Evolutionary conservation across 306 rosid species (phyloP).

Genomic region (Quercus engelmannii): DNA sequence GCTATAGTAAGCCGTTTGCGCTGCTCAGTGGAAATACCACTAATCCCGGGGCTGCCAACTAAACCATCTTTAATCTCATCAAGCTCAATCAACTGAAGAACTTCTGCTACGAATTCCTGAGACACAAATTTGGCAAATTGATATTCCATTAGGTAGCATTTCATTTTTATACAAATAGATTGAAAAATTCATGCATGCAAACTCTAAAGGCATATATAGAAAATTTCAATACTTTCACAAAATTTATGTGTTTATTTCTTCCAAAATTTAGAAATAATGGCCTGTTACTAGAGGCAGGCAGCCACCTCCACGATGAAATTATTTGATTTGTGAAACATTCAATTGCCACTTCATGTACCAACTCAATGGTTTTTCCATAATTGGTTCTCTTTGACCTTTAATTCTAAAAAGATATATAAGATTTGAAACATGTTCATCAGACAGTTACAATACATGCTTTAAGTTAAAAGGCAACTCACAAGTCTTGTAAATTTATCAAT

Average conservation of each 20-base stretch:
- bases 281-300: not conserved
- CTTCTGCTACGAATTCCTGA: slow-evolving; percentile 52
- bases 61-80: slow-evolving; percentile 35
- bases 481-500: slow-evolving; percentile 19
- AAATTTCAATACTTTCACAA: no score
- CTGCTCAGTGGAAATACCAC: slow-evolving; percentile 50
- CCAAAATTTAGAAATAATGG: no score
- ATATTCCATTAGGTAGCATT: not conserved
- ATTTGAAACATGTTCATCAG: not conserved
- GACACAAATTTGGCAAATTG: not conserved
- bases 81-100: slow-evolving; percentile 55
- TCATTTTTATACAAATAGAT: no score
- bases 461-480: slow-evolving; percentile 7
- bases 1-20: slow-evolving; percentile 56
- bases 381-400: not conserved
- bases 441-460: not conserved
- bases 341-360: not conserved
- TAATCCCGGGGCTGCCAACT: slow-evolving; percentile 40
- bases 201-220: not conserved
- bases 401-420: not conserved
- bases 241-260: no score
- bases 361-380: not conserved
- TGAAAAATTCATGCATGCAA: not conserved
- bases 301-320: not conserved
- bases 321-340: not conserved